These are phyloP conservation scores for Solanum peruvianum DNA, from an alignment of 257 asterid genomes.

Conservation along the genomic window DNA sequence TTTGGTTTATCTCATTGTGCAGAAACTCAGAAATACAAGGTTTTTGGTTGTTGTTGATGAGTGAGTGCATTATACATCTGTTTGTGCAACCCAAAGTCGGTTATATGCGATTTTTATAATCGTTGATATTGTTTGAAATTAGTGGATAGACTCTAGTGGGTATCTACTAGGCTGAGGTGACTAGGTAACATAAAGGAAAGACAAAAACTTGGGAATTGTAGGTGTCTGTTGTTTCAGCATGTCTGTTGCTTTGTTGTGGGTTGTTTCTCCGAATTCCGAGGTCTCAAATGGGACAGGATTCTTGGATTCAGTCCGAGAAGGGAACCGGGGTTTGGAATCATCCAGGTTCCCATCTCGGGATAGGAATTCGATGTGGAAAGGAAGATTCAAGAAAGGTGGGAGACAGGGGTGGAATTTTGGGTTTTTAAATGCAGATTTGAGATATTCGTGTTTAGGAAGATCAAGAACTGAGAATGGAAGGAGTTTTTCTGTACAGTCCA, in stretches of 20 bases:
- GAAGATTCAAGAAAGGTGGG: slow-evolving; percentile 25
- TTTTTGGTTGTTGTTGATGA: slow-evolving; percentile 16
- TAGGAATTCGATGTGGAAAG: slow-evolving; percentile 17
- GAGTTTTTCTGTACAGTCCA: slow-evolving; percentile 33
- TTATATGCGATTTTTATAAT: slow-evolving; percentile 4
- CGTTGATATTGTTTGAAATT: slow-evolving; percentile 10
- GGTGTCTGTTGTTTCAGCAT: slow-evolving; percentile 23
- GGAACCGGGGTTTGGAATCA: slow-evolving; percentile 29
- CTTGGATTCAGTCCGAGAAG: slow-evolving; percentile 42
- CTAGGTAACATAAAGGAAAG: slow-evolving; percentile 4
- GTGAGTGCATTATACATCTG: slow-evolving; percentile 7
- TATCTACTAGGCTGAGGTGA: background rate
- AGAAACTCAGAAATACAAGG: slow-evolving; percentile 20
- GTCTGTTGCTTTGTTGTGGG: slow-evolving; percentile 74
- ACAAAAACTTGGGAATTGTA: slow-evolving; percentile 11
- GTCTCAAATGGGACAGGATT: slow-evolving; percentile 35
- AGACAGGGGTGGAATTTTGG: slow-evolving; percentile 22
- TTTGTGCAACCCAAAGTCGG: slow-evolving; percentile 1
- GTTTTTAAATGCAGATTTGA: slow-evolving; percentile 24
- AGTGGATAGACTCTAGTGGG: slow-evolving; percentile 14
- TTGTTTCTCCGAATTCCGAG: slow-evolving; percentile 57
- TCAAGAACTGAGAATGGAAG: slow-evolving; percentile 19
- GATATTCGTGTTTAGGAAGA: slow-evolving; percentile 23
- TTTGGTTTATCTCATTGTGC: slow-evolving; percentile 20
- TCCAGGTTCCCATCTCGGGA: slow-evolving; percentile 15